Base-by-base conservation (phyloP, 345 rosid species). In the Salix purpurea region DNA sequence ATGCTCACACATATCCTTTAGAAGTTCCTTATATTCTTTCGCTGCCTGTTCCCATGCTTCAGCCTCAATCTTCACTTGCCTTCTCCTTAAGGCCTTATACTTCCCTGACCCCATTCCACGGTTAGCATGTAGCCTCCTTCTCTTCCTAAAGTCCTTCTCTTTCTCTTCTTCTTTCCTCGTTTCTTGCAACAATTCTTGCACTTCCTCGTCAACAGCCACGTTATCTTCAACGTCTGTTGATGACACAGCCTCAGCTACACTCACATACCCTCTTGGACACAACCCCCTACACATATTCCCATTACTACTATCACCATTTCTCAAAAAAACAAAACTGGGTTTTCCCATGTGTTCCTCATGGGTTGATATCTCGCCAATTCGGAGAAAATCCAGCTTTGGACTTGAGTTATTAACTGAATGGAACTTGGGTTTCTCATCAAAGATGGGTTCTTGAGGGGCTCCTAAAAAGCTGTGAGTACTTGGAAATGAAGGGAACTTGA, bases 41-140 rank as follows among this genome's bases (percentile, higher is more conserved):
- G 92, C 96, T 4, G 99, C 99, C 74, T 77, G 81, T 68, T 94
- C 93, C 99, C 99, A 96, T 15, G 97, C 97, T 83, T 96, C 95
- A 2, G 94, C 90, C 88, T 96, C 99, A 34, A 92, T 85, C 89
- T 87, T 90, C 78, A 94, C 94, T 74, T 96, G 99, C 82, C 98
- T 88, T 79, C 86, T 86, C 85, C 81, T 88, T 56, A 96, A 81
- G 78, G 61, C 64, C 44, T 61, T 69, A 78, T 82, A 88, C 86
- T 84, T 91, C 34, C 52, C 68, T 3, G 54, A 73, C 32, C 86
- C 79, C 86, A 86, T 86, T 69, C 91, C 93, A 16, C 77, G 7
- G 32, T 37, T 78, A 12, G 60, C 77, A 68, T 73, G 72, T 30
- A 48, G 82, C 71, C 39, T 74, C 83, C 66, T 76, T 69, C 76